Evolutionary conservation across 2,329 filamentous ascomycete species (phyloP).

Genomic region (Emmonsia crescens): DNA sequence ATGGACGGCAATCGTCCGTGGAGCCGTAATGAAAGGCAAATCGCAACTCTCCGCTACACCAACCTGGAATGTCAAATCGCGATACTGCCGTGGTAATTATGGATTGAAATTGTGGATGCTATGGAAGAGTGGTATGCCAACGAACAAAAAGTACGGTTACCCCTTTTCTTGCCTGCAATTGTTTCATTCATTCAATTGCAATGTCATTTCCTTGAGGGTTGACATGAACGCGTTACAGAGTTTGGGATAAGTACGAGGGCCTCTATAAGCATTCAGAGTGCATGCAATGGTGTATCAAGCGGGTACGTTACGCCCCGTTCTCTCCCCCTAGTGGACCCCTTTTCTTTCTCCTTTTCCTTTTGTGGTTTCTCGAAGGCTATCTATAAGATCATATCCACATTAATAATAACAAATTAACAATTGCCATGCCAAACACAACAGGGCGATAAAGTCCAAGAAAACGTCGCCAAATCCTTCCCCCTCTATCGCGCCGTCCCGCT

Average conservation of each 20-base stretch:
- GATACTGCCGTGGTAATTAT: slow-evolving; percentile 3
- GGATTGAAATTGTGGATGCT: slow-evolving; percentile 1
- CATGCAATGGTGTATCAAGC: slow-evolving; percentile 2
- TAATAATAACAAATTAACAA: not conserved
- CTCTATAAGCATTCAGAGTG: slow-evolving; percentile 4
- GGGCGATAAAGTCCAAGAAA: slow-evolving; percentile 2
- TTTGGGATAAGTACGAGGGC: slow-evolving; percentile 4
- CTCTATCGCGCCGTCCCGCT: slow-evolving; percentile 1
- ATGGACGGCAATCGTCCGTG: slow-evolving; percentile 3
- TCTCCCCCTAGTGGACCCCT: not conserved
- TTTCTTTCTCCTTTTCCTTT: not conserved
- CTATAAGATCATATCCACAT: not conserved
- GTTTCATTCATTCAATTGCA: not conserved
- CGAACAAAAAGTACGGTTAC: not conserved
- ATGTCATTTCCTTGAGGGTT: not conserved
- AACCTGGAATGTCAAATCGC: slow-evolving; percentile 1
- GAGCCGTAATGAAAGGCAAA: slow-evolving; percentile 2
- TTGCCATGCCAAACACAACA: not conserved
- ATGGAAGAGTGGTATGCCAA: slow-evolving; percentile 3
- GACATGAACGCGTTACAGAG: not conserved
- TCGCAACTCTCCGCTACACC: not conserved
- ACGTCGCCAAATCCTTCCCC: not conserved
- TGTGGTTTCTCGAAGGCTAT: not conserved
- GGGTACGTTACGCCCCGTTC: not conserved
- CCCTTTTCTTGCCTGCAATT: not conserved